Conservation (phyloP, 192 early-diverging fungal species). For the Coemansia reversa region DNA sequence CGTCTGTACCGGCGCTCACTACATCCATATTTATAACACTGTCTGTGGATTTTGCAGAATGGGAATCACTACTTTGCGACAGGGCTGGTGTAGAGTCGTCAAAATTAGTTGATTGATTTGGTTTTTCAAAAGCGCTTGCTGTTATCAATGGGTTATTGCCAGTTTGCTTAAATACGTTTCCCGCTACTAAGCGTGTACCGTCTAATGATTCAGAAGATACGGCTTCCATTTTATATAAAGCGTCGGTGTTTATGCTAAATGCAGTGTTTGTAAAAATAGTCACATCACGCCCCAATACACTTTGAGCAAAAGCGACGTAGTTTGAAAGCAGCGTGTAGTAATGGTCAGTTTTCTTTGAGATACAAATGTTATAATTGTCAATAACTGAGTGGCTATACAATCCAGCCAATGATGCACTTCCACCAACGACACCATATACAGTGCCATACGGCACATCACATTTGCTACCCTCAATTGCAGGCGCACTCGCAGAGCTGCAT, state of each 20-base stretch:
- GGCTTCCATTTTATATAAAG: background rate
- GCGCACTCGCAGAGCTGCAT: constrained; percentile 16
- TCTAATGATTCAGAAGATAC: background rate
- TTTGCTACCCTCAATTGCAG: constrained; percentile 1
- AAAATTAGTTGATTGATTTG: too few species aligned
- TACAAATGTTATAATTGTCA: constrained; percentile 16
- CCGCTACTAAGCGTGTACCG: too few species aligned
- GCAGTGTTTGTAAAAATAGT: background rate
- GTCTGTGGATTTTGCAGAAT: too few species aligned
- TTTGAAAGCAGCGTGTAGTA: constrained; percentile 37
- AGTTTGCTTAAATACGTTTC: too few species aligned
- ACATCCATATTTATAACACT: too few species aligned
- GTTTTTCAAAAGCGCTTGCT: too few species aligned
- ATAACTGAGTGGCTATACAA: constrained; percentile 35
- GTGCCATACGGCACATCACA: constrained; percentile 36
- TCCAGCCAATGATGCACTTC: constrained; percentile 10
- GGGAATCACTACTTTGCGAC: too few species aligned
- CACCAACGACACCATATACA: constrained; percentile 15
- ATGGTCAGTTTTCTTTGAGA: constrained; percentile 9
- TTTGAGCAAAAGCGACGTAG: constrained; percentile 26
- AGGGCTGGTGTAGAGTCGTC: too few species aligned
- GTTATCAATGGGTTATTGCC: too few species aligned
- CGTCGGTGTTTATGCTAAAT: background rate
- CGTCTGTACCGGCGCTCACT: too few species aligned
- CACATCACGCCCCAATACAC: constrained; percentile 15